These are phyloP conservation scores for Talaromyces proteolyticus DNA, from an alignment of 495 filamentous ascomycete genomes.

Conservation along the genomic window DNA sequence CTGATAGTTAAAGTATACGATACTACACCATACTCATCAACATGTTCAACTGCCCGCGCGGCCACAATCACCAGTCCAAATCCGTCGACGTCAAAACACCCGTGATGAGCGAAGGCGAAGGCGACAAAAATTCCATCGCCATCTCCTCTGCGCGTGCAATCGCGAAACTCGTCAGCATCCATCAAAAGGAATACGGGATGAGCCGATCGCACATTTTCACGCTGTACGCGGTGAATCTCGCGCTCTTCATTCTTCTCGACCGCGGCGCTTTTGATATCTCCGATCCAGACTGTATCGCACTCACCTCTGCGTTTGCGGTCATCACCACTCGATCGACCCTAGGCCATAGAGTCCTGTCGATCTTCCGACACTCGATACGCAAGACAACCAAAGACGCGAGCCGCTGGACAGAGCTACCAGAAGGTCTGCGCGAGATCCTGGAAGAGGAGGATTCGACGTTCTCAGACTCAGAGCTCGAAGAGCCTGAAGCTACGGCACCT, in stretches of 20 bases:
- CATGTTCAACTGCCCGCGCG: slow-evolving; percentile 27
- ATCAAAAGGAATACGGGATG: slow-evolving; percentile 32
- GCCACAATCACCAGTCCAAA: slow-evolving; percentile 16
- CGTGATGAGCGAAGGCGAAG: background rate
- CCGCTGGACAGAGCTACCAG: slow-evolving; percentile 16
- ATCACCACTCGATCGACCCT: slow-evolving; percentile 33
- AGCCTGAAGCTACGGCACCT: background rate
- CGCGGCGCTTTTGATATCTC: slow-evolving; percentile 27
- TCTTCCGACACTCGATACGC: slow-evolving; percentile 31
- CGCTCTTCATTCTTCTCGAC: slow-evolving; percentile 34
- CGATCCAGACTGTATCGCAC: slow-evolving; percentile 29
- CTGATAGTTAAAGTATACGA: slow-evolving; percentile 20
- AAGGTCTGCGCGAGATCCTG: slow-evolving; percentile 33
- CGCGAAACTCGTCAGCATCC: slow-evolving; percentile 23
- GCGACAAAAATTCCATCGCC: background rate
- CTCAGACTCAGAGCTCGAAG: background rate
- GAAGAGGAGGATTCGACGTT: slow-evolving; percentile 19
- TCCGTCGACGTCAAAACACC: slow-evolving; percentile 11
- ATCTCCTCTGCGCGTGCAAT: slow-evolving; percentile 26
- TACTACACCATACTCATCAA: slow-evolving; percentile 33
- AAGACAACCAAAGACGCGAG: slow-evolving; percentile 17
- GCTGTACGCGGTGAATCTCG: slow-evolving; percentile 39
- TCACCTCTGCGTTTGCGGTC: slow-evolving; percentile 30
- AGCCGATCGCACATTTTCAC: slow-evolving; percentile 37
- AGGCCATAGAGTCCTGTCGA: slow-evolving; percentile 33